These are phyloP conservation scores for Solanum ossicruentum DNA, from an alignment of 257 asterid genomes.

Conservation along the genomic window DNA sequence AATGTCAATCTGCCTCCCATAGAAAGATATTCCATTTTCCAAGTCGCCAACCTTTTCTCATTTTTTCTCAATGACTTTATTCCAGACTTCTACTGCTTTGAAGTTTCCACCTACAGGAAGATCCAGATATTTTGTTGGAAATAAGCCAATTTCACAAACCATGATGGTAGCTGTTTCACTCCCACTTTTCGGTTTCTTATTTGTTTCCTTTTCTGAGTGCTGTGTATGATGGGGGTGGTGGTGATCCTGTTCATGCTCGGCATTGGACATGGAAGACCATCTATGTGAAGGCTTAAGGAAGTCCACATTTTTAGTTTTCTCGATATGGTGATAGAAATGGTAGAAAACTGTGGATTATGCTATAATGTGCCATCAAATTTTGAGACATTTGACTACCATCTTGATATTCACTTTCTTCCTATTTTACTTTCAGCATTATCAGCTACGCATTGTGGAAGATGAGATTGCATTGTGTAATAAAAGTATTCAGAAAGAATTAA, in stretches of 20 bases:
- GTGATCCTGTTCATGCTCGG: background rate
- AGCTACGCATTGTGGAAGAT: constrained; percentile 8
- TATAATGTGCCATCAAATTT: background rate
- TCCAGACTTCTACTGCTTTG: background rate
- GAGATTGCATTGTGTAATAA: constrained; percentile 11
- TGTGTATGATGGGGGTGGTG: background rate
- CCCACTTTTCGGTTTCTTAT: background rate
- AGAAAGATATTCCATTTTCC: background rate
- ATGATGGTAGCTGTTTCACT: background rate
- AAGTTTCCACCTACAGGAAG: background rate
- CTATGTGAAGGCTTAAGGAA: background rate
- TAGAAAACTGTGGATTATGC: background rate
- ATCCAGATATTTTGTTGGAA: background rate
- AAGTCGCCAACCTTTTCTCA: background rate
- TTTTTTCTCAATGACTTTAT: background rate
- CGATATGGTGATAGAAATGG: background rate
- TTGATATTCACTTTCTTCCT: background rate
- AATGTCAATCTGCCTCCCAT: too few relatives aligned
- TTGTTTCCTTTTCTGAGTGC: background rate
- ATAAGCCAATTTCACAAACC: background rate
- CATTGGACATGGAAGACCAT: background rate
- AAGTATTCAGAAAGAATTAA: constrained; percentile 8
- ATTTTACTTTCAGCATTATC: constrained; percentile 8
- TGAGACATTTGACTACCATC: background rate
- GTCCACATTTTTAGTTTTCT: background rate